Base-by-base conservation (phyloP, 805 yeast species). In the Starmerella powellii region DNA sequence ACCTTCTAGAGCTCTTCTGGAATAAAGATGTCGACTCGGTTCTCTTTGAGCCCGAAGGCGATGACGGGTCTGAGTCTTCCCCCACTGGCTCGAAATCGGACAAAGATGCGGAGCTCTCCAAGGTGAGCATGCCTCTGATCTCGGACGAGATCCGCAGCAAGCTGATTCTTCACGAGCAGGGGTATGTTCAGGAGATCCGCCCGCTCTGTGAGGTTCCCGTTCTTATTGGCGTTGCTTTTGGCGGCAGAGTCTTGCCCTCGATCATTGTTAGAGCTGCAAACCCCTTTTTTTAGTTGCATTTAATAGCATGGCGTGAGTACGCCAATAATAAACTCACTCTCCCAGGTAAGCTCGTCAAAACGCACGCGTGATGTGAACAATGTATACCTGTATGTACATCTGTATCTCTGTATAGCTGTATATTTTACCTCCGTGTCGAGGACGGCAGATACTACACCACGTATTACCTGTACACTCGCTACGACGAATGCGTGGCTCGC, bases 21-120 rank as follows among this genome's bases (percentile, higher is more conserved):
- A 93, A 85, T 60, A 76, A 74, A 40, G 88, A 87, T n/a, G 74
- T 81, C 41, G 96, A 88, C 60, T 73, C 94, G 18, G 95, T 95
- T 0, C 81, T 93, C 1, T 91, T 71, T 58, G 72, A 85, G 31
- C 96, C 97, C 12, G 54, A 50, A 16, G 40, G 32, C 33, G 37
- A 27, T 16, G 24, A 36, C 17, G 20, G 12, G 37, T 21, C 20
- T 23, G 23, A 36, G n/a, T n/a, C n/a, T n/a, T n/a, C n/a, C n/a
- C n/a, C n/a, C n/a, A n/a, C n/a, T 17, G 31, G 19, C 21, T 28
- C 28, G 26, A 11, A 12, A 18, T 10, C 16, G 11, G 10, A 24
- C 17, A 5, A 21, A 11, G 36, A 19, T 16, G 35, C 37, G 35
- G 18, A 41, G 18, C 19, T 45, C n/a, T 27, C 34, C 20, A 34